Percentiles rank a stretch among this genome's conserved stretches.
phyloP scores from a whole-genome alignment of 768 basidiomycete genomes.

The Boletus vermiculosoides region DNA sequence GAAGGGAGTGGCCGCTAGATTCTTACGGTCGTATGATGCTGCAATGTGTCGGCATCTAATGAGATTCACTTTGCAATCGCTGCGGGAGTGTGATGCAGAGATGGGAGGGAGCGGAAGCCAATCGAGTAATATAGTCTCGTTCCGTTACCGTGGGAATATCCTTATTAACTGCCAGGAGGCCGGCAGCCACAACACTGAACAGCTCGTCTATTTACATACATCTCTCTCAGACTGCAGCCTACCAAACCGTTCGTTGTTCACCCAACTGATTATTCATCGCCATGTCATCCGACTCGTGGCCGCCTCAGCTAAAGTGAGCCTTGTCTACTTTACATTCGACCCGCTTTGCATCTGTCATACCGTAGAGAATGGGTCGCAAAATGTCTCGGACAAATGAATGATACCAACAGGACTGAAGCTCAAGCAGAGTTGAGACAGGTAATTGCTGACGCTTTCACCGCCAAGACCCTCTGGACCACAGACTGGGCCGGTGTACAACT shows the following conservation, averaged over 20 bases:
- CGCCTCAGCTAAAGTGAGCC: constrained; percentile 71
- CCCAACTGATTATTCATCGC: constrained; percentile 9
- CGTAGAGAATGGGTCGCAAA: constrained; percentile 91
- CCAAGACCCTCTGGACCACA: constrained; percentile 85
- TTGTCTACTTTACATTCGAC: not conserved
- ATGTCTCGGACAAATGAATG: constrained; percentile 89
- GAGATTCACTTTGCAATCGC: constrained; percentile 9
- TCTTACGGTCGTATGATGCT: constrained; percentile 27
- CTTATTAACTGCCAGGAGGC: not conserved
- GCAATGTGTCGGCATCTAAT: constrained; percentile 22
- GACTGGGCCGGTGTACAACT: constrained; percentile 91
- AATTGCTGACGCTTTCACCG: constrained; percentile 89
- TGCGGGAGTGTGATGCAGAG: not conserved
- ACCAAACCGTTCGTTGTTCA: not conserved
- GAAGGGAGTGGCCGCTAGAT: constrained; percentile 20
- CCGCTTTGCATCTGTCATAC: constrained; percentile 13
- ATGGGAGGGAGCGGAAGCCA: not conserved
- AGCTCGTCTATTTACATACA: constrained; percentile 10
- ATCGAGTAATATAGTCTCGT: not conserved
- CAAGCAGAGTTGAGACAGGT: constrained; percentile 94
- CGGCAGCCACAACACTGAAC: not conserved
- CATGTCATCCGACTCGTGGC: constrained; percentile 82
- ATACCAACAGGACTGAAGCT: constrained; percentile 81
- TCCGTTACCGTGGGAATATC: constrained; percentile 22
- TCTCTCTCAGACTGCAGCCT: not conserved